A percentile compares a stretch with the other conserved stretches of the same genome.
phyloP scores from a whole-genome alignment of 352 stramenopile species.

The Blastocystis sp. region DNA sequence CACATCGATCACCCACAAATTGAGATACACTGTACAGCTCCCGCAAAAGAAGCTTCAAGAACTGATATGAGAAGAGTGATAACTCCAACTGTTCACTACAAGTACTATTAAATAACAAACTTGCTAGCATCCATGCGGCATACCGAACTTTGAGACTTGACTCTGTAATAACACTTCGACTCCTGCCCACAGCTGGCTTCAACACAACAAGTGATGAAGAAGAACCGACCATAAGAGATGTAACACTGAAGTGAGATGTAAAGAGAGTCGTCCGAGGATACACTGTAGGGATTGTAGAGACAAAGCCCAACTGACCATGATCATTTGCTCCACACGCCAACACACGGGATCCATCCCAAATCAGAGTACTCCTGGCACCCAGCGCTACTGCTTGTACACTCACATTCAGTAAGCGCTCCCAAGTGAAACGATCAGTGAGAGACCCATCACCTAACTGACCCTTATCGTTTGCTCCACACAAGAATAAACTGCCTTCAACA shows the following conservation, averaged over 20 bases:
- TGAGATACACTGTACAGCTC: conserved; percentile 32
- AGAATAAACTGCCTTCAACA: not conserved
- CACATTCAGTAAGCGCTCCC: not conserved
- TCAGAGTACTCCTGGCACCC: not conserved
- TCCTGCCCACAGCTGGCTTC: not conserved
- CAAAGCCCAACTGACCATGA: conserved; percentile 2
- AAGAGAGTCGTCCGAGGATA: not conserved
- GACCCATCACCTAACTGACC: conserved; percentile 37
- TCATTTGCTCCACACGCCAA: not conserved
- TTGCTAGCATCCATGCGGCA: conserved; percentile 3
- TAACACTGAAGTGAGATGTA: too few species aligned
- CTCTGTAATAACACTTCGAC: not conserved
- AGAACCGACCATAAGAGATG: not conserved
- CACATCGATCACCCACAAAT: conserved; percentile 6
- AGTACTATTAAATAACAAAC: conserved; percentile 8
- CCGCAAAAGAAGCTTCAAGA: conserved; percentile 15
- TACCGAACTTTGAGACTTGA: conserved; percentile 1
- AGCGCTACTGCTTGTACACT: not conserved
- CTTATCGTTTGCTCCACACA: conserved; percentile 4
- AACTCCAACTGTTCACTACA: conserved; percentile 41
- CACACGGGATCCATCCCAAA: not conserved
- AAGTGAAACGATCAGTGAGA: not conserved
- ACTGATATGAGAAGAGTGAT: conserved; percentile 1
- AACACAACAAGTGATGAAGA: not conserved
- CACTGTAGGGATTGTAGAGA: not conserved